These are phyloP conservation scores for Phytopythium sindhum DNA, from an alignment of 352 stramenopile species.

Conservation along the genomic window DNA sequence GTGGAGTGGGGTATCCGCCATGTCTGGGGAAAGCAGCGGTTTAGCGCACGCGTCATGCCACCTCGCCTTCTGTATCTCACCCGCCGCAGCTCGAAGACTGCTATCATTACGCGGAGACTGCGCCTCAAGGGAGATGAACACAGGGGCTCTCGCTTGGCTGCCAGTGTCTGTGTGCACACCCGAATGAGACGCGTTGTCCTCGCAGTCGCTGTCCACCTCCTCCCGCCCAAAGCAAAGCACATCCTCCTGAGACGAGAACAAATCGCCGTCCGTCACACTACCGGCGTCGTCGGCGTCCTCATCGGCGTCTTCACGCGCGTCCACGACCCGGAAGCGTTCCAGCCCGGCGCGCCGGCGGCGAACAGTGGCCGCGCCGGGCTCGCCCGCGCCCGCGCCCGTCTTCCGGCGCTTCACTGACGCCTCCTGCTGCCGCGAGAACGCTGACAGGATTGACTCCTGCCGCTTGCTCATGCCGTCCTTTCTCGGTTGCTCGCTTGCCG, in stretches of 20 bases:
- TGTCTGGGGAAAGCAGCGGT: slow-evolving; percentile 4
- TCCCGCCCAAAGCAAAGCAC: slow-evolving; percentile 9
- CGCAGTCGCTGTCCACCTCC: slow-evolving; percentile 7
- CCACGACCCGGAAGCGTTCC: not conserved
- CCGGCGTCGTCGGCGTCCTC: slow-evolving; percentile 23
- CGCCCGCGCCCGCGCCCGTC: slow-evolving; percentile 8
- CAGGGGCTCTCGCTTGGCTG: not conserved
- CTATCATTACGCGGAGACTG: not conserved
- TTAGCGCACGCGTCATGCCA: not conserved
- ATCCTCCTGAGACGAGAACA: slow-evolving; percentile 60
- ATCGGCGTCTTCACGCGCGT: not conserved
- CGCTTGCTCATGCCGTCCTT: slow-evolving; percentile 31
- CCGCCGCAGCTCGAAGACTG: not conserved
- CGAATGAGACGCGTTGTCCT: not conserved
- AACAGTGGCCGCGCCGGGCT: slow-evolving; percentile 4
- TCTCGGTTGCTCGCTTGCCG: not conserved
- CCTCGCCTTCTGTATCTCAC: slow-evolving; percentile 4
- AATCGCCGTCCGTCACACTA: slow-evolving; percentile 53
- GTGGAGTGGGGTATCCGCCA: slow-evolving; percentile 20
- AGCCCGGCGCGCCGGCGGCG: slow-evolving; percentile 7
- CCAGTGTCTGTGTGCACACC: not conserved
- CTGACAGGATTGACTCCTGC: slow-evolving; percentile 43
- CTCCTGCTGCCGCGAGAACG: slow-evolving; percentile 34
- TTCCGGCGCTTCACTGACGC: slow-evolving; percentile 24
- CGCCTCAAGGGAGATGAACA: not conserved